Conservation (phyloP, 2,329 filamentous ascomycete genomes). For the Paramyrothecium roridum region DNA sequence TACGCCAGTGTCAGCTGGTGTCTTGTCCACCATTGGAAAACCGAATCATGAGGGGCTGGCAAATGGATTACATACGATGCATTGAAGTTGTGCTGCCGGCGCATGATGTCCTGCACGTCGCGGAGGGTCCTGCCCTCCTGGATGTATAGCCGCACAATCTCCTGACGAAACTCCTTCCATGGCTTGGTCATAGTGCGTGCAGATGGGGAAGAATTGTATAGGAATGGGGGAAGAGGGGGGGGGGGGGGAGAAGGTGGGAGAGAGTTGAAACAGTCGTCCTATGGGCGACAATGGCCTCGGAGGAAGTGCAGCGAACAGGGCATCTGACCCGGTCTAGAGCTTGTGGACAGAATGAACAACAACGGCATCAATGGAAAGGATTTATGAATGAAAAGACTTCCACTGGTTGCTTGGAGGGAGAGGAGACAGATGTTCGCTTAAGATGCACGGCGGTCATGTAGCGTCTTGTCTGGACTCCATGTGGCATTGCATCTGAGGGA, state of each 20-base stretch:
- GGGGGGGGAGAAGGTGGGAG: background rate
- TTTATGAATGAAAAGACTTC: too few relatives aligned
- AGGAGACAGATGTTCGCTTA: background rate
- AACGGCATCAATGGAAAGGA: too few relatives aligned
- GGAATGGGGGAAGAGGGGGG: too few relatives aligned
- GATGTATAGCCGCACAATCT: constrained; percentile 38
- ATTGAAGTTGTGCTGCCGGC: constrained; percentile 32
- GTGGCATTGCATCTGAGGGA: background rate
- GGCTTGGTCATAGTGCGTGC: constrained; percentile 38
- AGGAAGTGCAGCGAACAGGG: background rate
- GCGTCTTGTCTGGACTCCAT: background rate
- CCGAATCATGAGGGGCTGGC: background rate
- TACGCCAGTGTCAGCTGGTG: constrained; percentile 2
- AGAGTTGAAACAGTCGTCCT: background rate
- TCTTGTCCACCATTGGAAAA: background rate
- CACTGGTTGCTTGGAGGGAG: too few relatives aligned
- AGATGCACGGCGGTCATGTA: background rate
- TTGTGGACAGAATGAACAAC: too few relatives aligned
- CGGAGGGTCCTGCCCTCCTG: constrained; percentile 33
- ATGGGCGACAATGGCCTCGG: background rate
- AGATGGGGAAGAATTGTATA: background rate
- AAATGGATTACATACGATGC: constrained; percentile 32
- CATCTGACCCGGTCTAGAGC: background rate
- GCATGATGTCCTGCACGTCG: constrained; percentile 38
- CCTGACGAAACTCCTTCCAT: constrained; percentile 33